phyloP scores from a whole-genome alignment of 2,329 filamentous ascomycete genomes.

The Talaromyces funiculosus region DNA sequence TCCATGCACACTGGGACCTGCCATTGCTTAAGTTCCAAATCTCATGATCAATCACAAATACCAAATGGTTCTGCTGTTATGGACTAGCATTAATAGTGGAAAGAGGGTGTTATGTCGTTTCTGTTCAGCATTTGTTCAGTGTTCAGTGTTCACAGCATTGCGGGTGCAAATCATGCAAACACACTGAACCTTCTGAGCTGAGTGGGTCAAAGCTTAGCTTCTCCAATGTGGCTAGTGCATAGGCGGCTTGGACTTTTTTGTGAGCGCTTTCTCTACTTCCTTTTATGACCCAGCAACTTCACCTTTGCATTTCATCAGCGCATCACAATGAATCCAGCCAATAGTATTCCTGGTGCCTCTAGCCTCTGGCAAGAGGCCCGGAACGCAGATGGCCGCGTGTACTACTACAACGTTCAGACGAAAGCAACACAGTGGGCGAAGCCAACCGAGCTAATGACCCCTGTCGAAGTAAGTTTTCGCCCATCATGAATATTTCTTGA shows the following conservation, averaged over 20 bases:
- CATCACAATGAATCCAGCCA: slow-evolving; percentile 48
- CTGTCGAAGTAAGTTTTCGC: slow-evolving; percentile 60
- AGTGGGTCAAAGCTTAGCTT: slow-evolving; percentile 1
- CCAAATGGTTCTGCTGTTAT: neutral
- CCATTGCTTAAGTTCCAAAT: slow-evolving; percentile 22
- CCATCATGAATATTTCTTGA: neutral
- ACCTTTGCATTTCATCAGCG: neutral
- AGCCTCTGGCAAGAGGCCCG: slow-evolving; percentile 74
- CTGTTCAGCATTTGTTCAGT: neutral
- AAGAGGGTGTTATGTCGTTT: neutral
- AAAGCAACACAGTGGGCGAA: slow-evolving; percentile 93
- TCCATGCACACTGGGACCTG: slow-evolving; percentile 31
- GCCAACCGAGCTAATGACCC: slow-evolving; percentile 80
- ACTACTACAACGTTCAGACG: slow-evolving; percentile 84
- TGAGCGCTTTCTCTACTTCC: neutral
- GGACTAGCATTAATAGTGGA: neutral
- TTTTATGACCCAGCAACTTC: neutral
- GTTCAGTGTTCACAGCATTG: neutral
- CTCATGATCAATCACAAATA: slow-evolving; percentile 19
- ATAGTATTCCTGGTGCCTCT: slow-evolving; percentile 49
- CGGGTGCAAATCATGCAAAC: slow-evolving; percentile 5
- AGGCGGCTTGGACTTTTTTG: slow-evolving; percentile 5
- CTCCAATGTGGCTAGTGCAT: slow-evolving; percentile 11
- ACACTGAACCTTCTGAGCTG: neutral
- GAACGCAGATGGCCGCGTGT: slow-evolving; percentile 73